A percentile compares a stretch with the other conserved stretches of the same genome.
Evolutionary conservation across 352 stramenopile genomes (phyloP).

Genomic region (Pythium plurisporium): DNA sequence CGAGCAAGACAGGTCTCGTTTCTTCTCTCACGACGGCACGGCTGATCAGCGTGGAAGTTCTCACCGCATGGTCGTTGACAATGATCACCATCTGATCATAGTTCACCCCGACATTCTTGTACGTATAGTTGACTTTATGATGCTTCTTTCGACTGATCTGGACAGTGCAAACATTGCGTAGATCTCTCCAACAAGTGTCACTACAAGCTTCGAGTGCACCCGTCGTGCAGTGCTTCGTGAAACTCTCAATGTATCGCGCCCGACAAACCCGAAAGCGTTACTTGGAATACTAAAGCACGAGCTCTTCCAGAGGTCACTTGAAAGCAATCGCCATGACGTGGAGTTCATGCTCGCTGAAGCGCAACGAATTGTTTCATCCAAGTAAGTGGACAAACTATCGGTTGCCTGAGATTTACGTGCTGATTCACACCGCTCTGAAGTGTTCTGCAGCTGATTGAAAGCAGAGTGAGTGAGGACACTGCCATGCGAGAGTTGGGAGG

Average conservation of each 20-base stretch:
- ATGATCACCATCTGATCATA: conserved; percentile 59
- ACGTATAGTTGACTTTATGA: background rate
- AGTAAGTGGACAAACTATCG: too few species aligned
- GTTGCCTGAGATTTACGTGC: too few species aligned
- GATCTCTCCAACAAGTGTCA: conserved; percentile 80
- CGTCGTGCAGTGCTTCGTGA: conserved; percentile 63
- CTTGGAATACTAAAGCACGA: conserved; percentile 81
- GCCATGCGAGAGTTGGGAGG: conserved; percentile 50
- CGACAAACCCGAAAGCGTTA: conserved; percentile 59
- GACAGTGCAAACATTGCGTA: too few species aligned
- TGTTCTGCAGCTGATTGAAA: conserved; percentile 65
- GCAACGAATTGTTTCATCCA: conserved; percentile 45
- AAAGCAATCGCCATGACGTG: conserved; percentile 27
- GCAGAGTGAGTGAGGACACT: conserved; percentile 50
- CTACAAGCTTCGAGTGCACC: conserved; percentile 70
- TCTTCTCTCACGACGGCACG: conserved; percentile 30
- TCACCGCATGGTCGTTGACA: conserved; percentile 7
- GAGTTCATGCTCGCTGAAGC: conserved; percentile 39
- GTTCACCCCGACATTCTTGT: conserved; percentile 78
- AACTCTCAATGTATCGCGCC: conserved; percentile 50
- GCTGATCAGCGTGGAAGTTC: background rate
- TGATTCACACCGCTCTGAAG: conserved; percentile 25
- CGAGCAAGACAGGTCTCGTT: conserved; percentile 34
- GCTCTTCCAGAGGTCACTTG: conserved; percentile 64
- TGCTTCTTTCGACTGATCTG: background rate